Evolutionary conservation across 176 grass and related monocot genomes (phyloP), one percentile per base, ranked within the genome.

Genomic region (Oropetium thomaeum): DNA sequence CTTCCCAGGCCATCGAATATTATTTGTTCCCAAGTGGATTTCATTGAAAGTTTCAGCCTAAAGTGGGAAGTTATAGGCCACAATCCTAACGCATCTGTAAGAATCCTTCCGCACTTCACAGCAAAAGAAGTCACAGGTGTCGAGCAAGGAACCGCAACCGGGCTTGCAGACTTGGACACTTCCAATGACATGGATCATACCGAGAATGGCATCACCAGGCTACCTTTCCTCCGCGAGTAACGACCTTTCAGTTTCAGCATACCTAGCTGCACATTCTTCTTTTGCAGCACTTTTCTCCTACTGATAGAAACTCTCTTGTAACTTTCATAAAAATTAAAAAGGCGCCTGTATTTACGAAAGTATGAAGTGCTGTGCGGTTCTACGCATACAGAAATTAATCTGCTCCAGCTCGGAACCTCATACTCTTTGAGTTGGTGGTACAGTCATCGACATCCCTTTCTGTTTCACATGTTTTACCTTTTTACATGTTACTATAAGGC

Each of bases 21-120:
- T 44, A 89, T 98, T 78, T 80, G 67, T 58, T 74, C 84, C 45
- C 96, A 98, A 43, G 88, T 98, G 68, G 76, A 83, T 11, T 58
- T 94, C 31, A 73, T 92, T 5, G 67, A 90, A 81, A 88, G 34
- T 13, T 94, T 87, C 79, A 87, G 87, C 51, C 91, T 98, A 31
- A 79, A 86, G 51, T 94, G 96, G 84, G 82, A 94, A 61, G 76
- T 77, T 22, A 51, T 82, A 17, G 86, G 76, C 31, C 32, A 85
- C 71, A 82, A 94, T 27, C 84, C 72, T 9, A 74, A 68, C 34
- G 32, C 79, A 12, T 82, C 28, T 51, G 32, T 94, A 20, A 73
- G 68, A 49, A 88, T 98, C 48, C 82, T 98, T 48, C 84, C 95
- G 1, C 74, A 75, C 35, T 88, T 86, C 14, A 6, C 39, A 54